Conservation (phyloP, 2,329 filamentous ascomycete genomes). For the Phialophora expanda region DNA sequence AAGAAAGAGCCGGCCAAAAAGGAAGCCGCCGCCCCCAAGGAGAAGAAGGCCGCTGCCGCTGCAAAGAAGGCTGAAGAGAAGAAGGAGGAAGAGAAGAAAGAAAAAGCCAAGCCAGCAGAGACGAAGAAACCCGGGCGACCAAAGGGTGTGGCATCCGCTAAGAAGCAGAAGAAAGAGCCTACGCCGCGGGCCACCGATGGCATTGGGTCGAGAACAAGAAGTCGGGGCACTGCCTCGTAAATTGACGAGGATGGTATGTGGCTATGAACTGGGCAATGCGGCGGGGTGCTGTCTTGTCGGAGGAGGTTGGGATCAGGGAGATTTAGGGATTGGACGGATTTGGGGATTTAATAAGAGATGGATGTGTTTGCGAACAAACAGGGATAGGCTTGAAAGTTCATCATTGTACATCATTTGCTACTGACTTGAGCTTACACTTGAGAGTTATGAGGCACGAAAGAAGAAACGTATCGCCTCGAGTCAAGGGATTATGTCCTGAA, state of each 20-base stretch:
- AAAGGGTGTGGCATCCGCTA: slow-evolving; percentile 50
- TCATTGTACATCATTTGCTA: background rate
- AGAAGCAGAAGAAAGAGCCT: slow-evolving; percentile 32
- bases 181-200: slow-evolving; percentile 32
- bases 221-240: slow-evolving; percentile 21
- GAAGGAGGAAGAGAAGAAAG: slow-evolving; percentile 16
- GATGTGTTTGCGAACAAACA: background rate
- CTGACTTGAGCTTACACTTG: background rate
- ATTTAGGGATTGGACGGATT: background rate
- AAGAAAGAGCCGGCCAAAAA: slow-evolving; percentile 30
- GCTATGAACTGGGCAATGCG: background rate
- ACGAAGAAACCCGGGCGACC: slow-evolving; percentile 40
- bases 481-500: background rate
- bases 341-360: background rate
- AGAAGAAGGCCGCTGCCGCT: slow-evolving; percentile 32
- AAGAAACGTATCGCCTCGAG: background rate
- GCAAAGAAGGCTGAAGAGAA: slow-evolving; percentile 43
- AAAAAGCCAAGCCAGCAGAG: slow-evolving; percentile 12
- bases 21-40: slow-evolving; percentile 38
- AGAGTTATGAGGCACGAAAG: background rate
- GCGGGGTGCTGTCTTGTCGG: background rate
- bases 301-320: background rate
- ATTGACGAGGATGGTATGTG: background rate
- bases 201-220: slow-evolving; percentile 34
- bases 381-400: background rate